Evolutionary conservation across 2,329 filamentous ascomycete genomes (phyloP).

Genomic region (Pseudogymnoascus pannorum): DNA sequence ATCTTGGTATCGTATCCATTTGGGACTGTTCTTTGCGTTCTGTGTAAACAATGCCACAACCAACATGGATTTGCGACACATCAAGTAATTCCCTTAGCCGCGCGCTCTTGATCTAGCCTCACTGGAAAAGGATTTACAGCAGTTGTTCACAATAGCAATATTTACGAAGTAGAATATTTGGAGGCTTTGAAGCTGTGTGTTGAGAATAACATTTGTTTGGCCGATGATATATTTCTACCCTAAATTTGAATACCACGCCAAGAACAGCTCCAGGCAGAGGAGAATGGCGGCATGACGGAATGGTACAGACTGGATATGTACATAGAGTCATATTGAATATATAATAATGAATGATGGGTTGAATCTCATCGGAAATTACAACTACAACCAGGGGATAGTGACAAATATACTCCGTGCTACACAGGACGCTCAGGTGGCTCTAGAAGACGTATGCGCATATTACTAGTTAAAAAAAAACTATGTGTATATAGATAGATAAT

Average conservation of each 20-base stretch:
- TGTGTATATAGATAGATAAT: too few relatives aligned
- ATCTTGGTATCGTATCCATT: not conserved
- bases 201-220: not conserved
- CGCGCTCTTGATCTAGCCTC: slow-evolving; percentile 2
- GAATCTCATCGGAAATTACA: not conserved
- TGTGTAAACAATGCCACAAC: not conserved
- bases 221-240: not conserved
- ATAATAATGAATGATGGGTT: not conserved
- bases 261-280: slow-evolving; percentile 29
- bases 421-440: too few relatives aligned
- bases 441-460: too few relatives aligned
- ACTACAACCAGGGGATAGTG: too few relatives aligned
- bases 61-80: not conserved
- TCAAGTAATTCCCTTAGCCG: not conserved
- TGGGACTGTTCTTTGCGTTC: not conserved
- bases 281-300: slow-evolving; percentile 23
- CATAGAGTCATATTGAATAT: not conserved
- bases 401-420: too few relatives aligned
- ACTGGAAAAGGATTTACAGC: not conserved
- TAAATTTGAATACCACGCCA: not conserved
- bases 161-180: not conserved
- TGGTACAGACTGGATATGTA: not conserved
- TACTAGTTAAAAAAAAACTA: too few relatives aligned
- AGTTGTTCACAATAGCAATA: not conserved
- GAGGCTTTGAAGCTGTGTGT: not conserved